Evolutionary conservation across 495 filamentous ascomycete genomes (phyloP), one percentile per base, ranked within the genome.

Genomic region (Trichoderma gamsii): DNA sequence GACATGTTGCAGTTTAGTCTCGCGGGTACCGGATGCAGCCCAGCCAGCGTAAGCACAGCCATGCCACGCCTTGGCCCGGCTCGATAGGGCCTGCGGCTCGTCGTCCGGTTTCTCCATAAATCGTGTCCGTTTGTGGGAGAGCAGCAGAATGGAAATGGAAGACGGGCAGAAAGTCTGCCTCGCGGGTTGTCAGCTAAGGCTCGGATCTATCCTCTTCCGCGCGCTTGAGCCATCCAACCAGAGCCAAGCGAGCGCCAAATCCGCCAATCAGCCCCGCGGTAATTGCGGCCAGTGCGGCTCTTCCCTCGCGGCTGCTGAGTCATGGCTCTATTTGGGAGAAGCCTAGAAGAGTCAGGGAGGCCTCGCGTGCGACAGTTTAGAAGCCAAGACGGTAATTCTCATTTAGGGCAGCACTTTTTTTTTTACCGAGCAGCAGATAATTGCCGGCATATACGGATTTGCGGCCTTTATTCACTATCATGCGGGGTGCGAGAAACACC

Each of bases 161-260:
- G 49, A 52, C 21, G 18, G 21, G n/a, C 44, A 16, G n/a, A n/a
- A 23, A 52, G 9, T 52, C 49, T 52, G 49, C 49, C 49, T 52
- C 49, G 49, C 49, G 35, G 35, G 35, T 38, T 38, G 8, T 2
- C 35, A 38, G 35, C 49, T 21, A 11, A 23, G 49, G 6, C n/a
- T 18, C 49, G 49, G 49, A 52, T 52, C 49, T 52, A 21, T 52
- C 18, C 49, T 52, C 49, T 52, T 52, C 49, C 49, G 49, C 49
- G 49, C 49, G 49, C 21, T 21, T 52, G 21, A 21, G 18, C 35
- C 35, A 21, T 6, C 49, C 49, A 25, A 52, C 25, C 49, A 52
- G 18, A 52, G 9, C 1, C 8, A 11, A 21, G 49, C 49, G 18
- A 52, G 49, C 49, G 49, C n/a, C 49, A 21, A 25, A 21, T 4